These are phyloP conservation scores for Penstemon davidsonii DNA, from an alignment of 257 asterid genomes.

Conservation along the genomic window DNA sequence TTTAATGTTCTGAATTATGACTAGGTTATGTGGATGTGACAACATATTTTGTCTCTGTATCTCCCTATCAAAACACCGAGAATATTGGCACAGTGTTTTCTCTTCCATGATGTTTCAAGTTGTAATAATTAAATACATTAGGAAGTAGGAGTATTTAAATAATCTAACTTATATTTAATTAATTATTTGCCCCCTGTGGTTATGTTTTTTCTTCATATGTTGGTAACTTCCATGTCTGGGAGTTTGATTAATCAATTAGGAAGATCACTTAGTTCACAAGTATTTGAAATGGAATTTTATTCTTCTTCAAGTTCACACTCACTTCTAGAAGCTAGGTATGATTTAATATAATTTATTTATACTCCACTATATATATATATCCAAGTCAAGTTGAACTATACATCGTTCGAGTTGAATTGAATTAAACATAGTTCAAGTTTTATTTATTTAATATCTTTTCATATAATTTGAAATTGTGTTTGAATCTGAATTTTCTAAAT, in stretches of 20 bases:
- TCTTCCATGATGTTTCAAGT: not conserved
- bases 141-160: not conserved
- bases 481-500: too few relatives aligned
- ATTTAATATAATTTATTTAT: too few relatives aligned
- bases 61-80: slow-evolving; percentile 65
- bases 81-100: slow-evolving; percentile 56
- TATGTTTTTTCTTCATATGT: slow-evolving; percentile 13
- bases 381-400: too few relatives aligned
- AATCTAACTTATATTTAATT: slow-evolving; percentile 2
- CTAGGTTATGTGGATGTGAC: slow-evolving; percentile 52
- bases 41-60: slow-evolving; percentile 62
- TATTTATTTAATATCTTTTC: too few relatives aligned
- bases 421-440: too few relatives aligned
- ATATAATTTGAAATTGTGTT: too few relatives aligned
- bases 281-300: not conserved
- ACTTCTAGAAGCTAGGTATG: not conserved
- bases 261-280: slow-evolving; percentile 2
- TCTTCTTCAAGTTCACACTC: not conserved
- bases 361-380: too few relatives aligned
- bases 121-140: too few relatives aligned
- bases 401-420: too few relatives aligned
- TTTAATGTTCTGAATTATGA: slow-evolving; percentile 24
- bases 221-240: slow-evolving; percentile 27
- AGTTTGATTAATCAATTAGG: slow-evolving; percentile 2
- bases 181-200: slow-evolving; percentile 27